phyloP scores from a whole-genome alignment of 1,284 basidiomycete genomes.

The Exobasidium rhododendri region DNA sequence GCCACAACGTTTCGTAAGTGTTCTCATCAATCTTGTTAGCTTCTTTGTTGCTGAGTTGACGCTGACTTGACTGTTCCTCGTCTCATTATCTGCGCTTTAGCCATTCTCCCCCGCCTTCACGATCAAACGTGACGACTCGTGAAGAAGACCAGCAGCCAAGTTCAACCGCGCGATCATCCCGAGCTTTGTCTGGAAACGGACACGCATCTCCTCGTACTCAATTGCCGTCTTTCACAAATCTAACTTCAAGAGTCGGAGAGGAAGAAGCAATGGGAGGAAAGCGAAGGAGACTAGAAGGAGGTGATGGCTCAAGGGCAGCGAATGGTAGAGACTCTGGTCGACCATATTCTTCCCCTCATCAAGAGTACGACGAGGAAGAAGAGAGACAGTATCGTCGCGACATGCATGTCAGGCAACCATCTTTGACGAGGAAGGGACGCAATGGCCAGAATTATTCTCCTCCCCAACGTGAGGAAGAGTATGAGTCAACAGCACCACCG shows the following conservation, averaged over 20 bases:
- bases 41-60: no score
- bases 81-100: no score
- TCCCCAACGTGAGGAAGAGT: neutral
- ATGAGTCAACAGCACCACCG: neutral
- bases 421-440: neutral
- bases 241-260: slow-evolving; percentile 7
- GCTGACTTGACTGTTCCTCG: no score
- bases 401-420: neutral
- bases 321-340: neutral
- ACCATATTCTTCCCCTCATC: neutral
- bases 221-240: slow-evolving; percentile 14
- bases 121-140: no score
- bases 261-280: slow-evolving; percentile 10
- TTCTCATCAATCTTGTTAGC: no score
- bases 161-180: neutral
- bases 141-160: no score
- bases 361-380: neutral
- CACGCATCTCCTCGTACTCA: slow-evolving; percentile 13
- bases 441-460: slow-evolving; percentile 1
- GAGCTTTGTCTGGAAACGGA: slow-evolving; percentile 1
- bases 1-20: no score
- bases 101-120: no score
- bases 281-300: slow-evolving; percentile 11
- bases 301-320: neutral
- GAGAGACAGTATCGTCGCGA: slow-evolving; percentile 2